Percentiles rank a stretch among this genome's conserved stretches.
Evolutionary conservation across 164 flowering plant species (phyloP).

Genomic region (Amborella trichopoda): DNA sequence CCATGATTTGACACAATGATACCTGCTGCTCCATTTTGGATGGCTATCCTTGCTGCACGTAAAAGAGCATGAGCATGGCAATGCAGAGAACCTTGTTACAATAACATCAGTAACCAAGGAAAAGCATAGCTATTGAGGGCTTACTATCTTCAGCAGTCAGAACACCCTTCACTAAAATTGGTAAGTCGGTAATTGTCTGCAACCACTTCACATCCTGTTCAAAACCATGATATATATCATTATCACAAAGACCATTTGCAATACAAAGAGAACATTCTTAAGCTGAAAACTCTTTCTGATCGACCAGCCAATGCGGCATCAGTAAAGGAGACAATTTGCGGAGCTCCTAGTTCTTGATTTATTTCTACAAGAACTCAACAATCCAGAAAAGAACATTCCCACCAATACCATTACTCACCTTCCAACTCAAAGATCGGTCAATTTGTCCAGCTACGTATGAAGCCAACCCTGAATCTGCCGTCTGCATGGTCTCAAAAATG

Average conservation of each 20-base stretch:
- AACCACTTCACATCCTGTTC: constrained; percentile 87
- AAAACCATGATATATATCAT: constrained; percentile 4
- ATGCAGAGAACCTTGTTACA: not conserved
- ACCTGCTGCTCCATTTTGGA: constrained; percentile 79
- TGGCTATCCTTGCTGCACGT: constrained; percentile 51
- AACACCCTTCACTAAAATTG: constrained; percentile 89
- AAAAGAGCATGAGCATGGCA: not conserved
- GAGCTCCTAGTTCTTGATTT: not conserved
- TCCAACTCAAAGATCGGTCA: constrained; percentile 77
- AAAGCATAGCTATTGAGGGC: constrained; percentile 7
- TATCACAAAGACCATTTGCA: not conserved
- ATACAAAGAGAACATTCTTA: not conserved
- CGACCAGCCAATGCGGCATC: no score
- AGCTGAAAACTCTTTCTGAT: no score
- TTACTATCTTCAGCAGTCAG: constrained; percentile 87
- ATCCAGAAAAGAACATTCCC: not conserved
- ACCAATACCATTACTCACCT: constrained; percentile 22
- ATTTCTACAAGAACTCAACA: not conserved
- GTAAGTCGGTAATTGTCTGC: constrained; percentile 73
- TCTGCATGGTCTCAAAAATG: constrained; percentile 19
- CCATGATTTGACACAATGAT: constrained; percentile 96
- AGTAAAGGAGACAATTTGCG: no score
- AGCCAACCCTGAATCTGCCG: constrained; percentile 72
- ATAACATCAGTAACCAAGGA: not conserved
- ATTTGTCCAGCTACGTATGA: constrained; percentile 73